phyloP scores from a whole-genome alignment of 164 flowering plant genomes.

The Nymphaea colorata region DNA sequence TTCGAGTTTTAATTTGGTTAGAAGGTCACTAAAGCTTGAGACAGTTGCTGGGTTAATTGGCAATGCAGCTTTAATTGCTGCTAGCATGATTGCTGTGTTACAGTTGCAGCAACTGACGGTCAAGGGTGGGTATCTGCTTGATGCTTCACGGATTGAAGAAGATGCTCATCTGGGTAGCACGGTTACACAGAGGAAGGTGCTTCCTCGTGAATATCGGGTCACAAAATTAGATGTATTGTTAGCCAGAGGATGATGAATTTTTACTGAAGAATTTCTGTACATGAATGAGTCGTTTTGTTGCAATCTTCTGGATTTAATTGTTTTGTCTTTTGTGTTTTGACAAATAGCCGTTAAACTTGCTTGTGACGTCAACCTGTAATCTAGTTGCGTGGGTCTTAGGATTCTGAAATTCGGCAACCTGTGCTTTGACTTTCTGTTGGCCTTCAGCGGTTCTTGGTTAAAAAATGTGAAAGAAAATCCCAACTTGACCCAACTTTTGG shows the following conservation, averaged over 20 bases:
- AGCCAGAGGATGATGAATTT: constrained; percentile 16
- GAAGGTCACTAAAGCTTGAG: constrained; percentile 43
- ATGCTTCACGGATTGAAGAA: constrained; percentile 9
- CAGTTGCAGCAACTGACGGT: constrained; percentile 16
- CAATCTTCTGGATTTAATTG: too few relatives aligned
- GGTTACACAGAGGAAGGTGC: constrained; percentile 7
- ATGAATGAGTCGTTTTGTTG: neutral
- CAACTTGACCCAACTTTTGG: too few relatives aligned
- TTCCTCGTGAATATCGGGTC: constrained; percentile 4
- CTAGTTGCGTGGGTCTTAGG: too few relatives aligned
- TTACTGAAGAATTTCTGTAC: neutral
- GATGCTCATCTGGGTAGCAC: constrained; percentile 5
- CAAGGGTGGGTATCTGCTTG: constrained; percentile 6
- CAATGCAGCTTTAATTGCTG: constrained; percentile 68
- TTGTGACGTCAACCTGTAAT: too few relatives aligned
- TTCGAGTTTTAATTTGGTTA: constrained; percentile 43
- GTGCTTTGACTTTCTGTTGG: too few relatives aligned
- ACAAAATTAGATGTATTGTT: constrained; percentile 17
- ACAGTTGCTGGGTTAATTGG: constrained; percentile 58
- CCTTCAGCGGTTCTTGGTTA: too few relatives aligned
- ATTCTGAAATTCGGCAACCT: too few relatives aligned
- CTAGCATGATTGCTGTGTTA: constrained; percentile 56
- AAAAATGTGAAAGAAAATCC: too few relatives aligned
- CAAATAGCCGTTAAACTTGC: too few relatives aligned
- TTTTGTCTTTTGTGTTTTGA: too few relatives aligned